A percentile compares a stretch with the other conserved stretches of the same genome.
These are phyloP conservation scores for Medicago arabica DNA, from an alignment of 306 rosid genomes.

Conservation along the genomic window DNA sequence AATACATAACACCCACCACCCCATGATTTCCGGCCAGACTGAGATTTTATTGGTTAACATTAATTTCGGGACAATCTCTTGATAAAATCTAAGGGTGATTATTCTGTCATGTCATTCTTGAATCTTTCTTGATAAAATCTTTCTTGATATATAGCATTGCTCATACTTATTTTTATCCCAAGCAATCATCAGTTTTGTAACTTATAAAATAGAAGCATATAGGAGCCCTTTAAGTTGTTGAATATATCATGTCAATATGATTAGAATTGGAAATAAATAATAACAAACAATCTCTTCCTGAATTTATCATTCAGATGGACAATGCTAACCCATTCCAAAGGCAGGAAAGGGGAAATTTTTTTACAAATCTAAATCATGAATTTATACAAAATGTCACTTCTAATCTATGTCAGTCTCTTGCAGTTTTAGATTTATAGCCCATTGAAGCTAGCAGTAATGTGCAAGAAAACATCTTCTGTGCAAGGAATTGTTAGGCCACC, in stretches of 20 bases:
- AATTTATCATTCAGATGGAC: not conserved
- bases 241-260: not conserved
- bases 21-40: too few species aligned
- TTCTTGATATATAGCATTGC: too few species aligned
- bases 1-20: too few species aligned
- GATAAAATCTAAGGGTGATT: too few species aligned
- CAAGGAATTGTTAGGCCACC: slow-evolving; percentile 20
- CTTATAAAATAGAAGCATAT: too few species aligned
- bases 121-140: too few species aligned
- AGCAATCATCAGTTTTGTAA: too few species aligned
- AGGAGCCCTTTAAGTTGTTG: not conserved
- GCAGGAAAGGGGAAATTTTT: not conserved
- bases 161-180: too few species aligned
- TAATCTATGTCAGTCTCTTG: not conserved
- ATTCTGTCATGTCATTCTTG: too few species aligned
- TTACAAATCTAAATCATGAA: not conserved
- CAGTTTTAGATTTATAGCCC: not conserved
- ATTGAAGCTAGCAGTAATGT: not conserved
- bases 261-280: not conserved
- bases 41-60: too few species aligned
- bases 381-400: not conserved
- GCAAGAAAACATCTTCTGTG: not conserved
- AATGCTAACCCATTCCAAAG: not conserved
- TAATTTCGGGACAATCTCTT: too few species aligned
- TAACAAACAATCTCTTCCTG: not conserved